These are phyloP conservation scores for Lasiodiplodia gonubiensis DNA, from an alignment of 2,329 filamentous ascomycete genomes.

Conservation along the genomic window DNA sequence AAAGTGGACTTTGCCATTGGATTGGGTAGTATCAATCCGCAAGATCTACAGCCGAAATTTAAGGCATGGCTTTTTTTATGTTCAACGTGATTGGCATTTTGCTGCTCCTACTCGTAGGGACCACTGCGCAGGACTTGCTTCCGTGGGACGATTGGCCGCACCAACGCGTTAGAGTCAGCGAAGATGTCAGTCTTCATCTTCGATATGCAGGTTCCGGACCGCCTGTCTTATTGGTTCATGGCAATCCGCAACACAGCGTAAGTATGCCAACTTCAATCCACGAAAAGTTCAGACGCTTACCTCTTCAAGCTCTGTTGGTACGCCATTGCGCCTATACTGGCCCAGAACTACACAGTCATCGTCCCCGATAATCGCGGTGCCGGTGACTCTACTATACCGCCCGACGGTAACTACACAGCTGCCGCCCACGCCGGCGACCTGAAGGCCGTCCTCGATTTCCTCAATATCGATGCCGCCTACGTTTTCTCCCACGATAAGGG, in stretches of 20 bases:
- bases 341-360: slow-evolving; percentile 32
- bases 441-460: slow-evolving; percentile 37
- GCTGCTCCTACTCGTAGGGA: too few relatives aligned
- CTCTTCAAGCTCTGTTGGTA: slow-evolving; percentile 1
- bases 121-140: neutral
- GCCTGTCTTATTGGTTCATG: neutral
- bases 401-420: slow-evolving; percentile 50
- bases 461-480: slow-evolving; percentile 40
- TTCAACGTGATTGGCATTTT: too few relatives aligned
- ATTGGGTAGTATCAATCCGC: too few relatives aligned
- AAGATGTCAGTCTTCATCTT: neutral
- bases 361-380: slow-evolving; percentile 31
- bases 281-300: too few relatives aligned
- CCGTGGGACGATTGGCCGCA: neutral
- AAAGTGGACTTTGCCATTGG: too few relatives aligned
- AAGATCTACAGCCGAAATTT: too few relatives aligned
- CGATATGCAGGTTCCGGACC: slow-evolving; percentile 4
- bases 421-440: slow-evolving; percentile 39
- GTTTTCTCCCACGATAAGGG: slow-evolving; percentile 57
- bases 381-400: slow-evolving; percentile 45
- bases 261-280: neutral
- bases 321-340: neutral
- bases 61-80: too few relatives aligned
- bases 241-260: slow-evolving; percentile 7
- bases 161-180: neutral